These are phyloP conservation scores for Solanum boliviense DNA, from an alignment of 257 asterid species.

Conservation along the genomic window DNA sequence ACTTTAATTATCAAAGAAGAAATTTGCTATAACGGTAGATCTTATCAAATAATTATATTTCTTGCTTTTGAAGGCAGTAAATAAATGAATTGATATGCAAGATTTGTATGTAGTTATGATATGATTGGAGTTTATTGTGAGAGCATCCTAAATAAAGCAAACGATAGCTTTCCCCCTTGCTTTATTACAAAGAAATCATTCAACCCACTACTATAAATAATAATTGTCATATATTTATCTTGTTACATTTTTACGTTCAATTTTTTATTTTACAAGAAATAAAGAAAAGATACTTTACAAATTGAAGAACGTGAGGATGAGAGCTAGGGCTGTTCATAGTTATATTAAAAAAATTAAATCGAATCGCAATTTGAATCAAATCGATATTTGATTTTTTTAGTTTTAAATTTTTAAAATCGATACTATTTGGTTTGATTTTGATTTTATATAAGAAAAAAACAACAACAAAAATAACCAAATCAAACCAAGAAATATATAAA, in stretches of 20 bases:
- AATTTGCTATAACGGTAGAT: background rate
- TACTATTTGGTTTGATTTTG: background rate
- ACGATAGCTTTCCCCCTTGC: slow-evolving; percentile 12
- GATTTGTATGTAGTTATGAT: slow-evolving; percentile 6
- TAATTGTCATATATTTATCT: background rate
- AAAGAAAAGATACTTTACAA: background rate
- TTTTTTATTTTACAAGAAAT: background rate
- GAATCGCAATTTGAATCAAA: too few species aligned
- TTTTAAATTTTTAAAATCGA: too few species aligned
- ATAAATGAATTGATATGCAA: slow-evolving; percentile 26
- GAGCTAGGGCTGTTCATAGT: background rate
- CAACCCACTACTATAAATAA: background rate
- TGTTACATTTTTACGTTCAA: background rate
- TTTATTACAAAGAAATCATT: slow-evolving; percentile 44
- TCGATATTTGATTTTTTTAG: too few species aligned
- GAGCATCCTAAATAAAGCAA: slow-evolving; percentile 12
- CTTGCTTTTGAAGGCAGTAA: slow-evolving; percentile 28
- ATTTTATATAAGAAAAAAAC: too few species aligned
- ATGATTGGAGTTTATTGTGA: slow-evolving; percentile 32
- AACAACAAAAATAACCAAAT: too few species aligned
- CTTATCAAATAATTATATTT: background rate
- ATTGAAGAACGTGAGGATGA: background rate
- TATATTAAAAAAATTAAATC: too few species aligned
- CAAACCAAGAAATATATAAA: too few species aligned
- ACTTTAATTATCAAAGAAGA: background rate